Evolutionary conservation across 768 basidiomycete species (phyloP).

Genomic region (Pulveroboletus sp.): DNA sequence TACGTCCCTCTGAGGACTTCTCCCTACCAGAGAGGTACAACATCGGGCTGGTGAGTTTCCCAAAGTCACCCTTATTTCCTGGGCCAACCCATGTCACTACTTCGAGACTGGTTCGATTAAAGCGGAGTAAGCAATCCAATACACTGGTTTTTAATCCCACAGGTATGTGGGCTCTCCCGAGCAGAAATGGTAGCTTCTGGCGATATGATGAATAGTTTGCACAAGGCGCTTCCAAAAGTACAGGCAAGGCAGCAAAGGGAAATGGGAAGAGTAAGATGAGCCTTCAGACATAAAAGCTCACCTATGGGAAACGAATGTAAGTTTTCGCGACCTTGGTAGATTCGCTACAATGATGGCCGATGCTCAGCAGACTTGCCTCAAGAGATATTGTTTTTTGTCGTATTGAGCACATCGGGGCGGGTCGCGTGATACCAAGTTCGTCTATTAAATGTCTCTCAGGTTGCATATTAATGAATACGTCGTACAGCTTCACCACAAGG

Average conservation of each 20-base stretch:
- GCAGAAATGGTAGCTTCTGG: constrained; percentile 51
- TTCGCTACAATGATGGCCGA: not conserved
- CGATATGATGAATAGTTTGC: constrained; percentile 38
- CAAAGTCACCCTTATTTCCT: not conserved
- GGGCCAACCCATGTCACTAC: not conserved
- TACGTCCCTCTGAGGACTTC: constrained; percentile 58
- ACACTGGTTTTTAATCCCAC: not conserved
- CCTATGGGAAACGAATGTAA: constrained; percentile 12
- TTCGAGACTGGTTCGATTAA: constrained; percentile 51
- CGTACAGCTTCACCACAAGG: constrained; percentile 43
- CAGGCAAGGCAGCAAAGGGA: constrained; percentile 6
- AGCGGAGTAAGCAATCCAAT: not conserved
- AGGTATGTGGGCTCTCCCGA: constrained; percentile 57
- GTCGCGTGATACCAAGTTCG: constrained; percentile 71
- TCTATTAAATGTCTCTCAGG: not conserved
- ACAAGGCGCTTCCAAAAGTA: not conserved
- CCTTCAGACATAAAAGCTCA: constrained; percentile 23
- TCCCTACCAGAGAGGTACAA: constrained; percentile 56
- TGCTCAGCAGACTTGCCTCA: not conserved
- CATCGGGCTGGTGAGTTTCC: constrained; percentile 59
- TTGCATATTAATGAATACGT: not conserved
- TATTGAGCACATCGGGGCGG: constrained; percentile 74
- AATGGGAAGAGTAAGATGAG: constrained; percentile 13
- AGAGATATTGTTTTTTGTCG: constrained; percentile 73
- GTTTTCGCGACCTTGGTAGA: not conserved